phyloP scores from a whole-genome alignment of 495 filamentous ascomycete species.

The Apodospora peruviana region DNA sequence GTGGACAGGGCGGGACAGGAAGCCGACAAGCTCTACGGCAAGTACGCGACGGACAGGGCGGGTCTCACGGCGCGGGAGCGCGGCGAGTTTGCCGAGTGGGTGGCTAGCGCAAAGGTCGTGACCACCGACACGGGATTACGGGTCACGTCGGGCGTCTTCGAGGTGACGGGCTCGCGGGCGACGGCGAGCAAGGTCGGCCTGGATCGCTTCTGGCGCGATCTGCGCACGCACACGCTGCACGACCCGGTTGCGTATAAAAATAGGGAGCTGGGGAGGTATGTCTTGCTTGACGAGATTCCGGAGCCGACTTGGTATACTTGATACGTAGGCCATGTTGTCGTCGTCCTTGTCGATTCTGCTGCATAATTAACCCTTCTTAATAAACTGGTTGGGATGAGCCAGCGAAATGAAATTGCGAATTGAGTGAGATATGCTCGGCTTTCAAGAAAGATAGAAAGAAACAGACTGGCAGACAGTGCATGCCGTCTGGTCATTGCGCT shows the following conservation, averaged over 20 bases:
- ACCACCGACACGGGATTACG: conserved; percentile 51
- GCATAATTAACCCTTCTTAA: no score
- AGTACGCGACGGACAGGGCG: conserved; percentile 27
- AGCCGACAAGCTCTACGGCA: conserved; percentile 36
- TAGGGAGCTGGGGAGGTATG: conserved; percentile 49
- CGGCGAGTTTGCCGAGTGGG: conserved; percentile 54
- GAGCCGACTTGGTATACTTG: conserved; percentile 58
- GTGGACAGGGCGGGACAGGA: conserved; percentile 46
- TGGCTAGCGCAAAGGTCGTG: conserved; percentile 55
- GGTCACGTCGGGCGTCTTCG: conserved; percentile 54
- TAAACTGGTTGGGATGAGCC: no score
- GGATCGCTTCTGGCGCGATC: conserved; percentile 56
- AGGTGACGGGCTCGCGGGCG: conserved; percentile 51
- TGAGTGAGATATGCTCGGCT: no score
- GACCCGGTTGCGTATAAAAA: conserved; percentile 61
- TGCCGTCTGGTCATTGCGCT: no score
- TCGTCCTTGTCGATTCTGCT: no score
- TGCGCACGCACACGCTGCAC: conserved; percentile 56
- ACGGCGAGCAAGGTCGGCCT: conserved; percentile 49
- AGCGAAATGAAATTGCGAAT: no score
- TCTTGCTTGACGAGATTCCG: conserved; percentile 46
- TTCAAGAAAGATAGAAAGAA: no score
- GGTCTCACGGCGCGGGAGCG: conserved; percentile 39
- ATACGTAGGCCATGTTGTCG: no score
- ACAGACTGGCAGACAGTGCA: no score